Base-by-base conservation (phyloP, 1,284 basidiomycete genomes). In the Ustilago sp. region DNA sequence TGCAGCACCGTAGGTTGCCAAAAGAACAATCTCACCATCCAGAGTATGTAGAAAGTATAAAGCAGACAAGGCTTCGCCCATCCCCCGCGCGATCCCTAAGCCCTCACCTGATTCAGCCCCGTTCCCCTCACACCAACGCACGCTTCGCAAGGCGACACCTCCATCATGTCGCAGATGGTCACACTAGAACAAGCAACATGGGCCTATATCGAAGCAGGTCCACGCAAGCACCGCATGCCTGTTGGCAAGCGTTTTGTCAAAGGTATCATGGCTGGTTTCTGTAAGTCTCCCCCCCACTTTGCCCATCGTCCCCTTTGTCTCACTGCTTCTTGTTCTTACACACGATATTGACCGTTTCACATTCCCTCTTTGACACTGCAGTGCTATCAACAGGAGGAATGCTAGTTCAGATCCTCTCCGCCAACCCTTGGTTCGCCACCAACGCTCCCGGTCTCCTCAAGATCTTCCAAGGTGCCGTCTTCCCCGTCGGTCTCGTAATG, bases 401-500 rank as follows among this genome's bases (percentile, higher is more conserved):
- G 65, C 68, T 82, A 3, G 79, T 81, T 13, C 76, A 82, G 51
- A 77, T 82, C 70, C 64, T 82, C 61, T 52, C 48, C 15, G 76
- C 80, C 64, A 75, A 81, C 52, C 80, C 80, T 0, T 82, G 80
- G 77, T 54, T 82, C 28, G 28, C 74, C 47, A 69, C 73, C 36
- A 82, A 82, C 66, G 68, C 80, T 2, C 79, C 77, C 12, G 79
- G 79, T 23, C 63, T 81, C 0, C 74, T 81, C 62, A 81, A 81
- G 55, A 72, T 81, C 47, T 23, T 80, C 31, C 74, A 80, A 38
- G 79, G 74, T 15, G 61, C 68, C 17, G 71, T 76, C 52, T 82
- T 82, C 67, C 80, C 80, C 17, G 70, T 81, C 50, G 80, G 80
- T 52, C 74, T 82, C 55, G 67, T 77, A 19, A 82, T 82, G 80